Evolutionary conservation across 202 grass and related monocot genomes (phyloP).

Genomic region (Brachypodium distachyon): DNA sequence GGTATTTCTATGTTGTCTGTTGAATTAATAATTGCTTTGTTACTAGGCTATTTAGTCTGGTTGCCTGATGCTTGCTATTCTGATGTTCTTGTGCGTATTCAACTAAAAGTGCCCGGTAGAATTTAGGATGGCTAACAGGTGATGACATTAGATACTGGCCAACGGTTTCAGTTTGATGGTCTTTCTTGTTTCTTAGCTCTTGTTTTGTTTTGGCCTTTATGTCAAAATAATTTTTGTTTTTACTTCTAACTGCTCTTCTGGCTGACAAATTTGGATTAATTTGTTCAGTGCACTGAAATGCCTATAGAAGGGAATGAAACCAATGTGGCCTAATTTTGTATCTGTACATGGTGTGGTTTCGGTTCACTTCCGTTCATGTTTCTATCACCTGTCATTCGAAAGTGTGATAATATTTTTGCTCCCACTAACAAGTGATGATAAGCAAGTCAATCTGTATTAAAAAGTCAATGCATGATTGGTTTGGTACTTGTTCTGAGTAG

Average conservation of each 20-base stretch:
- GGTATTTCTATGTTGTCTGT: neutral
- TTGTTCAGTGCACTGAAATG: neutral
- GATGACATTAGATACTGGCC: neutral
- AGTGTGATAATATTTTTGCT: neutral
- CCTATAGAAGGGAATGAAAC: neutral
- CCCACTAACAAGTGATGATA: neutral
- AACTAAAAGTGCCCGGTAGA: neutral
- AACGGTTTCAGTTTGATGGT: neutral
- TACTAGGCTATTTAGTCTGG: neutral
- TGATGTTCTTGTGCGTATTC: neutral
- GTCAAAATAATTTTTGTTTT: neutral
- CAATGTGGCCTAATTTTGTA: neutral
- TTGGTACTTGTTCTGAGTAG: neutral
- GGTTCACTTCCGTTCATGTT: neutral
- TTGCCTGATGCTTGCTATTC: neutral
- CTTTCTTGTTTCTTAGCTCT: neutral
- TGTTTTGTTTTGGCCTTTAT: conserved; percentile 1
- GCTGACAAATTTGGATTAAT: neutral
- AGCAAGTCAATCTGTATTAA: neutral
- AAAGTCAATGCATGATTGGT: neutral
- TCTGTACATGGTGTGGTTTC: neutral
- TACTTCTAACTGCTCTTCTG: neutral
- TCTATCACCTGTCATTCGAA: neutral
- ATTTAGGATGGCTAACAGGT: neutral
- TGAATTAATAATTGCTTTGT: neutral